phyloP scores from a whole-genome alignment of 306 rosid species.

The Mimosa pudica region DNA sequence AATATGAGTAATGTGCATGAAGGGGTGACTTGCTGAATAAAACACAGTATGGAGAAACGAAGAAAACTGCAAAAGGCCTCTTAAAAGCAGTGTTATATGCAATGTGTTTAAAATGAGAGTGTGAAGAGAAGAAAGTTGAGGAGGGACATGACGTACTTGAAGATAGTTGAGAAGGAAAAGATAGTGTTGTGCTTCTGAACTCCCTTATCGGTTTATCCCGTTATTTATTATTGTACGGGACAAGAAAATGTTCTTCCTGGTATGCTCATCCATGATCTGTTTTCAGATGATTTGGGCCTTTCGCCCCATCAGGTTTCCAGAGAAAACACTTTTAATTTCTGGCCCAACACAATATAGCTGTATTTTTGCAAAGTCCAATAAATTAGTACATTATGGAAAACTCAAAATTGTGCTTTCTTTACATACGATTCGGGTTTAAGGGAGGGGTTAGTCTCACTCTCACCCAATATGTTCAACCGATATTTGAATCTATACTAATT shows the following conservation, averaged over 20 bases:
- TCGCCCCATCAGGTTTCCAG: not conserved
- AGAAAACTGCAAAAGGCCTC: not conserved
- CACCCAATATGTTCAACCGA: no score
- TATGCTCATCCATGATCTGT: not conserved
- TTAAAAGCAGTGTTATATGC: not conserved
- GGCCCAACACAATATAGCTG: not conserved
- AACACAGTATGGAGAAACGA: not conserved
- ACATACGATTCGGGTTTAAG: no score
- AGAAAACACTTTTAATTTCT: not conserved
- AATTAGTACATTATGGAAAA: no score
- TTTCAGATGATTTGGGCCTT: not conserved
- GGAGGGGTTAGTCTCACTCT: no score
- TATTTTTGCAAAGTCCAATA: not conserved
- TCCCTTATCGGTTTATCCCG: constrained; percentile 8
- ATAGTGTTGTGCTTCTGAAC: not conserved
- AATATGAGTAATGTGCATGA: not conserved
- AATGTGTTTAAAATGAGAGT: not conserved
- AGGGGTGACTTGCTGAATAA: no score
- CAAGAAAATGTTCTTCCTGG: not conserved
- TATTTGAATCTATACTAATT: no score
- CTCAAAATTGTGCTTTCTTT: no score
- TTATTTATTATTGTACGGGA: not conserved
- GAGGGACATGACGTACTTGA: not conserved
- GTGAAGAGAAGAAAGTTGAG: not conserved
- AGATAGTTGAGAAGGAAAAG: not conserved